Conservation (phyloP, 2,329 filamentous ascomycete genomes). For the Paraconiothyrium brasiliense region DNA sequence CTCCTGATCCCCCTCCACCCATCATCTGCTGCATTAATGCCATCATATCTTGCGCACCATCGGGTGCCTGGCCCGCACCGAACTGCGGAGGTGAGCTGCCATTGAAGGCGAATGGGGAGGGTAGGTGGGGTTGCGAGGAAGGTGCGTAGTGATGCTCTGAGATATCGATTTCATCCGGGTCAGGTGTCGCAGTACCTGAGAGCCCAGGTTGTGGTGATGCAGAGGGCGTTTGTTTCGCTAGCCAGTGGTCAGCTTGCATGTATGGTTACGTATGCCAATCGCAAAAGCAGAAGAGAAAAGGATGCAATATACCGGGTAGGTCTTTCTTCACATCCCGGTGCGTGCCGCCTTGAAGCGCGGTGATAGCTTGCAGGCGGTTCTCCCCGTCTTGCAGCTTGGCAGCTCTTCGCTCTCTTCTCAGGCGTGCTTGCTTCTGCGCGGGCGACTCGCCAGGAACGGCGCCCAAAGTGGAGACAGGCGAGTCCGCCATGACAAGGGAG, state of each 20-base stretch:
- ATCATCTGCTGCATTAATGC: constrained; percentile 81
- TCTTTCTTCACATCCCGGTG: constrained; percentile 45
- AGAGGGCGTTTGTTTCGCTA: constrained; percentile 35
- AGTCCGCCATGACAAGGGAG: constrained; percentile 35
- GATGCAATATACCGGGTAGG: constrained; percentile 41
- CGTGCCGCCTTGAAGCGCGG: constrained; percentile 69
- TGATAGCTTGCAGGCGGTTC: constrained; percentile 77
- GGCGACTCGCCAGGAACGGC: constrained; percentile 47
- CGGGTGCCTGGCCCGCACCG: constrained; percentile 31
- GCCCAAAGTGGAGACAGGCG: constrained; percentile 28
- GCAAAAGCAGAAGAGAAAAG: constrained; percentile 18
- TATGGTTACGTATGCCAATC: not conserved
- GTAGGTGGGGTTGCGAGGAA: constrained; percentile 54
- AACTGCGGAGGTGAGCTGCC: constrained; percentile 32
- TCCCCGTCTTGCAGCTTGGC: constrained; percentile 80
- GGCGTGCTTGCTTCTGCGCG: constrained; percentile 68
- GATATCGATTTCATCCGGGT: constrained; percentile 80
- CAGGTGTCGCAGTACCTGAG: constrained; percentile 51
- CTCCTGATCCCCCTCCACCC: constrained; percentile 55
- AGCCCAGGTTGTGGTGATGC: constrained; percentile 27
- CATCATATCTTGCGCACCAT: constrained; percentile 69
- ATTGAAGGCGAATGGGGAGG: constrained; percentile 46
- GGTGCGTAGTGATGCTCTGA: constrained; percentile 76
- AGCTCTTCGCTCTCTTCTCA: constrained; percentile 81
- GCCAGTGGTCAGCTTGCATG: constrained; percentile 31